Evolutionary conservation across 352 stramenopile species (phyloP).

Genomic region (Achlya hypogyna): DNA sequence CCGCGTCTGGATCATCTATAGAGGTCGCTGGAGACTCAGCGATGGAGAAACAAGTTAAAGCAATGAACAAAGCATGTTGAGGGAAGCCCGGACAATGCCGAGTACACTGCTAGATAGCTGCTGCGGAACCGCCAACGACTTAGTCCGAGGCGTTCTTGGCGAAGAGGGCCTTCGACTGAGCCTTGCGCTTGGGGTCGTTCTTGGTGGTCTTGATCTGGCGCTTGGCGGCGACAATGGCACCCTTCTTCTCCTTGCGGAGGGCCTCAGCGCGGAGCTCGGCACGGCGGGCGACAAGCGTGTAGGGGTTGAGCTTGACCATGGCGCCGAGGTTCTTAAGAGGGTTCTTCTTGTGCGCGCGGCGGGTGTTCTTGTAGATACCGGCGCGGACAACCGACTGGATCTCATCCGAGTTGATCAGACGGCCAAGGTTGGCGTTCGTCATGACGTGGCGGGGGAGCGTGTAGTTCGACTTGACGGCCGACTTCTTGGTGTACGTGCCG

Average conservation of each 20-base stretch:
- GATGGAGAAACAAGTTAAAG: too few species aligned
- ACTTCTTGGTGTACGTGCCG: conserved; percentile 89
- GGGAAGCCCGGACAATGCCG: background rate
- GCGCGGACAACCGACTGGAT: conserved; percentile 96
- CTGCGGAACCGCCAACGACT: conserved; percentile 16
- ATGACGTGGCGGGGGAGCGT: conserved; percentile 91
- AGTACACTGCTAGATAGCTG: background rate
- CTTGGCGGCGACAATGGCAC: conserved; percentile 65
- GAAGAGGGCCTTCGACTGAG: conserved; percentile 67
- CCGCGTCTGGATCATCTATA: too few species aligned
- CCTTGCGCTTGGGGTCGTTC: conserved; percentile 59
- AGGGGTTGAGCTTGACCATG: conserved; percentile 96
- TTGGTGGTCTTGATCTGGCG: conserved; percentile 76
- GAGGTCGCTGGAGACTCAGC: too few species aligned
- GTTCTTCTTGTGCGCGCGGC: conserved; percentile 96
- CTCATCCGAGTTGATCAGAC: conserved; percentile 98
- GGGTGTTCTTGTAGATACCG: conserved; percentile 86
- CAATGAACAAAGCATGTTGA: background rate
- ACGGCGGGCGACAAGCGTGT: conserved; percentile 88
- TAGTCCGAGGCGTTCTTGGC: conserved; percentile 77
- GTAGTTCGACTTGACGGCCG: conserved; percentile 87
- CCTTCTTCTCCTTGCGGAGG: conserved; percentile 86
- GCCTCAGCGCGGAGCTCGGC: conserved; percentile 83
- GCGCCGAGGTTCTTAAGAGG: conserved; percentile 92
- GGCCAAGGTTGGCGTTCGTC: conserved; percentile 96